These are phyloP conservation scores for Coemansia sp. DNA, from an alignment of 192 early-diverging fungal genomes.

Conservation along the genomic window DNA sequence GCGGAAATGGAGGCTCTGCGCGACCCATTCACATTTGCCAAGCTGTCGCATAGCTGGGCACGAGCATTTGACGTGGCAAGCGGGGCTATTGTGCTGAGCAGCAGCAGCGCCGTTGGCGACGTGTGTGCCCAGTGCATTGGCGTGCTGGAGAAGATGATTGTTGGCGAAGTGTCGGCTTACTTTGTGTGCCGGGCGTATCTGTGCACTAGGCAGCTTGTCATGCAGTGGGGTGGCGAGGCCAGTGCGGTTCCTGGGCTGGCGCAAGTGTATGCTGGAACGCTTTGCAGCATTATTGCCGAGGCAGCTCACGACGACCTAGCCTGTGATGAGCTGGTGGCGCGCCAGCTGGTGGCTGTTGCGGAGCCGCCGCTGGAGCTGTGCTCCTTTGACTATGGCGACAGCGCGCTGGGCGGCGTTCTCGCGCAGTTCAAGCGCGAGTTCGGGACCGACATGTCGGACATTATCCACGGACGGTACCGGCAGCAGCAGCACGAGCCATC, in stretches of 20 bases:
- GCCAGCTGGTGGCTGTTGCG: conserved; percentile 7
- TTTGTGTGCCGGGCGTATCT: conserved; percentile 27
- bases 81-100: not conserved
- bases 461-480: not conserved
- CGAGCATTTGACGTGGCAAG: conserved; percentile 1
- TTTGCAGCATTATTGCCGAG: not conserved
- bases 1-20: not conserved
- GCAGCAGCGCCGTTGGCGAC: not conserved
- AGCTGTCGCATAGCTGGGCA: conserved; percentile 12
- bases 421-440: conserved; percentile 5
- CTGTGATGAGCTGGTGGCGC: not conserved
- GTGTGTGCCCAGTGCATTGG: not conserved
- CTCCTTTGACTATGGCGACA: conserved; percentile 21
- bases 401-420: conserved; percentile 12
- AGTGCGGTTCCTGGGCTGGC: conserved; percentile 3
- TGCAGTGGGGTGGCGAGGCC: not conserved
- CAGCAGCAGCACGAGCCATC: not conserved
- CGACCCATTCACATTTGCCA: conserved; percentile 30
- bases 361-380: conserved; percentile 25
- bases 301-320: not conserved
- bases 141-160: conserved; percentile 13
- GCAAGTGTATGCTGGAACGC: not conserved
- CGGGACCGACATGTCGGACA: not conserved
- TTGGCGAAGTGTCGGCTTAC: conserved; percentile 3
- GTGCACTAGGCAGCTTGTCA: not conserved